Base-by-base conservation (phyloP, 768 basidiomycete species). In the Leccinum incarnatum region DNA sequence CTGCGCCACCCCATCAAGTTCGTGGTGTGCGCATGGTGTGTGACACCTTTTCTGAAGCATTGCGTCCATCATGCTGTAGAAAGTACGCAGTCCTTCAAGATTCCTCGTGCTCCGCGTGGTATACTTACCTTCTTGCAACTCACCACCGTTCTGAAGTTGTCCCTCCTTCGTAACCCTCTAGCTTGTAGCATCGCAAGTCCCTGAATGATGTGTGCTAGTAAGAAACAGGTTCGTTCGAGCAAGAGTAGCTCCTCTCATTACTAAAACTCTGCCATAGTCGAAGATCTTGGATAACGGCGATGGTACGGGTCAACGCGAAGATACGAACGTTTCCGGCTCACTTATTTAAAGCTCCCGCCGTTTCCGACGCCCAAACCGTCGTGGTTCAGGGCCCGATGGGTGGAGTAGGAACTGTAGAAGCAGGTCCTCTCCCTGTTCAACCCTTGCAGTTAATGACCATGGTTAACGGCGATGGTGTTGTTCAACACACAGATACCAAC, bases 171-270 rank as follows among this genome's bases (percentile, higher is more conserved):
- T 27, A 23, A 2, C 29, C 25, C 36, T 29, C 52, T 14, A 50
- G 50, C 14, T 50, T 21, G 37, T 19, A 19, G 37, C 37, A n/a
- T 21, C 5, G 29, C 34, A 29, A 48, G 32, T 10, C 27, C 11
- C 29, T 27, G 32, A 52, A 55, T 9, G 21, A 68, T 66, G 67
- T 67, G 66, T 51, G 3, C 65, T 12, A 6, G 23, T 27, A 57
- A n/a, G 2, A 61, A 47, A 51, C 58, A 63, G 64, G 66, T 67
- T n/a, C 42, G 66, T 66, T 49, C 4, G 34, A 21, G 47, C 12
- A 34, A 25, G 40, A 47, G 17, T n/a, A 21, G 27, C 9, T 3
- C n/a, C 32, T 37, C n/a, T 36, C 8, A 32, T 10, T 25, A 14
- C 56, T 65, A 47, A 67, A 42, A 2, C 14, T 14, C 25, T 25